Percentiles rank a stretch among this genome's conserved stretches.
Evolutionary conservation across 306 rosid genomes (phyloP).

Genomic region (Quercus cerris): DNA sequence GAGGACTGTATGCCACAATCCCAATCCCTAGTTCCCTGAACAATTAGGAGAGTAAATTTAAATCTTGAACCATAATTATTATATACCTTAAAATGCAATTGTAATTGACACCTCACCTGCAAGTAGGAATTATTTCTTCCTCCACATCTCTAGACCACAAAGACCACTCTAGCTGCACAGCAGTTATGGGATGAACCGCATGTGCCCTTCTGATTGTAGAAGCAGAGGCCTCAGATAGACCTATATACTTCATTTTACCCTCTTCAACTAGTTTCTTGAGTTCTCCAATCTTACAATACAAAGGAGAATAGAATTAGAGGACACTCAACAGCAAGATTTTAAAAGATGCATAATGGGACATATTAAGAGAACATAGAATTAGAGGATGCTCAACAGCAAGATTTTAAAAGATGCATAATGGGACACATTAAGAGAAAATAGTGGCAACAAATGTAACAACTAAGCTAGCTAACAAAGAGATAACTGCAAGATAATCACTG

Average conservation of each 20-base stretch:
- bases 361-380: too few relatives aligned
- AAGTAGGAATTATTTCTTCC: slow-evolving; percentile 57
- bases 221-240: slow-evolving; percentile 66
- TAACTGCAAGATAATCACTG: too few relatives aligned
- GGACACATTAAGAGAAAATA: too few relatives aligned
- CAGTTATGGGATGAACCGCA: slow-evolving; percentile 64
- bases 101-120: slow-evolving; percentile 33
- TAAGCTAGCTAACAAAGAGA: too few relatives aligned
- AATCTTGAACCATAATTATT: neutral
- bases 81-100: neutral
- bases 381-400: too few relatives aligned
- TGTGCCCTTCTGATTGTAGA: slow-evolving; percentile 76
- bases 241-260: slow-evolving; percentile 58
- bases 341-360: too few relatives aligned
- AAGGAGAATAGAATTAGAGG: neutral
- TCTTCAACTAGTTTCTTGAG: slow-evolving; percentile 63
- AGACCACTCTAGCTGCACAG: slow-evolving; percentile 67
- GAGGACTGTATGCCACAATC: slow-evolving; percentile 35
- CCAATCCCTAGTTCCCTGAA: slow-evolving; percentile 63
- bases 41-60: neutral
- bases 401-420: too few relatives aligned
- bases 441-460: neutral
- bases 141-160: slow-evolving; percentile 62
- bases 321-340: too few relatives aligned
- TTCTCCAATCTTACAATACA: slow-evolving; percentile 51